A percentile compares a stretch with the other conserved stretches of the same genome.
These are phyloP conservation scores for Entoloma clypeatum DNA, from an alignment of 1,284 basidiomycete species.

Conservation along the genomic window DNA sequence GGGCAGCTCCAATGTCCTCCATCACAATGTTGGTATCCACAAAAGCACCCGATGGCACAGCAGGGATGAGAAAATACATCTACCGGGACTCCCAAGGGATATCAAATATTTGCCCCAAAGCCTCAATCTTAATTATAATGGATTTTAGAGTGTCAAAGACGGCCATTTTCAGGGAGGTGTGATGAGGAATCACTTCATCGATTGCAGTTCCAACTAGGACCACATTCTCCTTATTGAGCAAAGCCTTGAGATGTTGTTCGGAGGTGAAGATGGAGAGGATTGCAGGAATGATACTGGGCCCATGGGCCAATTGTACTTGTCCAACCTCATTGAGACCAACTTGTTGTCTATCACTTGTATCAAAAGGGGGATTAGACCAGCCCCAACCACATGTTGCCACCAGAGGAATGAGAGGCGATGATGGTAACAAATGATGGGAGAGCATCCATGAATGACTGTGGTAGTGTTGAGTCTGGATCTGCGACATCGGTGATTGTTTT, in stretches of 20 bases:
- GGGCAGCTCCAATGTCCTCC: conserved; percentile 43
- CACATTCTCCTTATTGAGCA: conserved; percentile 92
- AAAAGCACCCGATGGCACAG: conserved; percentile 23
- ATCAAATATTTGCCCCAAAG: conserved; percentile 59
- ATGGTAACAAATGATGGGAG: conserved; percentile 86
- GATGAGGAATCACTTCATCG: conserved; percentile 96
- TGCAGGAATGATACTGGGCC: conserved; percentile 77
- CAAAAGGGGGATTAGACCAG: conserved; percentile 87
- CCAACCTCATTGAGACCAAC: conserved; percentile 88
- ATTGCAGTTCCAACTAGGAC: conserved; percentile 85
- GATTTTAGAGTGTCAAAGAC: conserved; percentile 78
- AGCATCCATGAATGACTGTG: conserved; percentile 82
- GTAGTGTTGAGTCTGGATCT: conserved; percentile 60
- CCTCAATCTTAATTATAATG: conserved; percentile 71
- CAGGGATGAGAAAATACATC: conserved; percentile 58
- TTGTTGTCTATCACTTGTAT: conserved; percentile 85
- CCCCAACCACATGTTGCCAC: conserved; percentile 94
- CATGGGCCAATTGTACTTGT: conserved; percentile 75
- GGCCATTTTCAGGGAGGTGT: conserved; percentile 79
- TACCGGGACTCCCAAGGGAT: conserved; percentile 57
- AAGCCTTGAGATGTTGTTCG: conserved; percentile 80
- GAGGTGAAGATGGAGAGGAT: conserved; percentile 88
- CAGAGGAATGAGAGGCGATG: conserved; percentile 79
- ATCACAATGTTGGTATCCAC: conserved; percentile 44
- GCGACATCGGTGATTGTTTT: conserved; percentile 74